Conservation (phyloP, 2,329 filamentous ascomycete species). For the Fusarium sp. region DNA sequence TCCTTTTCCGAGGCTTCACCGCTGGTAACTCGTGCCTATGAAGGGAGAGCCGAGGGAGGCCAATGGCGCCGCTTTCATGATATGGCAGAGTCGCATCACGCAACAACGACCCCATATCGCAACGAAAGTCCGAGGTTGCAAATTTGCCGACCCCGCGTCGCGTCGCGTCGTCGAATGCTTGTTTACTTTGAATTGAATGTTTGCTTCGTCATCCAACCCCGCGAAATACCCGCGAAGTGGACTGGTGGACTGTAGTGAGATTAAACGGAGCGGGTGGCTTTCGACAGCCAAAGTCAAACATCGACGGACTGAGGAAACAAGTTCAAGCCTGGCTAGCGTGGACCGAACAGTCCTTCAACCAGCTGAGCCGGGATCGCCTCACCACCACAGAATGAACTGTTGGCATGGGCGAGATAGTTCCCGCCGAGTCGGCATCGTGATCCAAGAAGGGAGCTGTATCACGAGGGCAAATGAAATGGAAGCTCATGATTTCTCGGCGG, state of each 20-base stretch:
- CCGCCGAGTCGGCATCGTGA: slow-evolving; percentile 16
- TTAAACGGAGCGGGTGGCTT: slow-evolving; percentile 30
- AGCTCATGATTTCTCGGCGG: slow-evolving; percentile 26
- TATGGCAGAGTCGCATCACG: background rate
- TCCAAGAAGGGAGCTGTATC: slow-evolving; percentile 29
- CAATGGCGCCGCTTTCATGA: background rate
- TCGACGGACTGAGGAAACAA: slow-evolving; percentile 6
- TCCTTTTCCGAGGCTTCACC: background rate
- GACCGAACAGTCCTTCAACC: background rate
- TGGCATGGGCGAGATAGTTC: slow-evolving; percentile 18
- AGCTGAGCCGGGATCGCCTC: background rate
- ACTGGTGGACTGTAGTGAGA: slow-evolving; percentile 26
- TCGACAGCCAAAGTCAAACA: slow-evolving; percentile 15
- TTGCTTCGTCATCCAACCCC: slow-evolving; percentile 26
- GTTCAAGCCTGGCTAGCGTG: slow-evolving; percentile 4
- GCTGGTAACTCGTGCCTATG: background rate
- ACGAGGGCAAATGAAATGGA: slow-evolving; percentile 31
- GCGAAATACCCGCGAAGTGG: background rate
- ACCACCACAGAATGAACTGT: background rate
- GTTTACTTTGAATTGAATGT: slow-evolving; percentile 22
- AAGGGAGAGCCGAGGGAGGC: background rate
- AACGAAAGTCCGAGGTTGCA: slow-evolving; percentile 2
- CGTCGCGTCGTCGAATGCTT: slow-evolving; percentile 7
- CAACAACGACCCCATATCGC: slow-evolving; percentile 8
- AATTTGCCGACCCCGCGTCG: slow-evolving; percentile 27